These are phyloP conservation scores for Boletus rubropictus DNA, from an alignment of 768 basidiomycete species.

Conservation along the genomic window DNA sequence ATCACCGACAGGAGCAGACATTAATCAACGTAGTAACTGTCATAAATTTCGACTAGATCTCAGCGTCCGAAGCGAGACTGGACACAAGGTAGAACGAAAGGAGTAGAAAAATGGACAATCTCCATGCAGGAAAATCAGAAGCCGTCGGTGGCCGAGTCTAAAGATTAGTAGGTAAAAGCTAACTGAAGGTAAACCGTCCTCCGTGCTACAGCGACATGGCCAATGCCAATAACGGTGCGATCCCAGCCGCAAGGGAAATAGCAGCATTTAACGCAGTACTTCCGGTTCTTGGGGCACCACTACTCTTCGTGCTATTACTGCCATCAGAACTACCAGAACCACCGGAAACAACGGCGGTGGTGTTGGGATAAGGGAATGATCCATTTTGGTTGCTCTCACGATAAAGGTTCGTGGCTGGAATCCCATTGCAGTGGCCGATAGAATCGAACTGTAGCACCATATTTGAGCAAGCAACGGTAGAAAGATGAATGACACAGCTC, in stretches of 20 bases:
- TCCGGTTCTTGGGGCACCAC: constrained; percentile 2
- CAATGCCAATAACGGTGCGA: constrained; percentile 13
- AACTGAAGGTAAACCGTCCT: constrained; percentile 2
- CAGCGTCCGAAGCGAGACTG: neutral
- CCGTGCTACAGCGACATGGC: constrained; percentile 10
- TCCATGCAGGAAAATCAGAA: constrained; percentile 10
- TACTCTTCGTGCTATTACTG: neutral
- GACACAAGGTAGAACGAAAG: constrained; percentile 12
- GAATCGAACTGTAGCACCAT: constrained; percentile 48
- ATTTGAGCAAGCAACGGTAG: neutral
- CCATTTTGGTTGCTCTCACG: constrained; percentile 73
- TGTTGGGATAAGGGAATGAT: constrained; percentile 53
- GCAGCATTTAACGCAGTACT: constrained; percentile 10
- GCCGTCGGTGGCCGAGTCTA: constrained; percentile 14
- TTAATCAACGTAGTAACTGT: neutral
- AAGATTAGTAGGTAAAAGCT: constrained; percentile 20
- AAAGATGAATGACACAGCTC: constrained; percentile 11
- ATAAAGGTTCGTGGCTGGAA: constrained; percentile 66
- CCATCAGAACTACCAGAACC: neutral
- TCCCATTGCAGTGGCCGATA: constrained; percentile 71
- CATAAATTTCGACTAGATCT: neutral
- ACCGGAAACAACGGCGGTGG: constrained; percentile 18
- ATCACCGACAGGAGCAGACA: constrained; percentile 3
- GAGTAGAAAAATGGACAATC: neutral
- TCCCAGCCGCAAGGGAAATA: constrained; percentile 10